Base-by-base conservation (phyloP, 768 basidiomycete species). In the Suillus weaverae region DNA sequence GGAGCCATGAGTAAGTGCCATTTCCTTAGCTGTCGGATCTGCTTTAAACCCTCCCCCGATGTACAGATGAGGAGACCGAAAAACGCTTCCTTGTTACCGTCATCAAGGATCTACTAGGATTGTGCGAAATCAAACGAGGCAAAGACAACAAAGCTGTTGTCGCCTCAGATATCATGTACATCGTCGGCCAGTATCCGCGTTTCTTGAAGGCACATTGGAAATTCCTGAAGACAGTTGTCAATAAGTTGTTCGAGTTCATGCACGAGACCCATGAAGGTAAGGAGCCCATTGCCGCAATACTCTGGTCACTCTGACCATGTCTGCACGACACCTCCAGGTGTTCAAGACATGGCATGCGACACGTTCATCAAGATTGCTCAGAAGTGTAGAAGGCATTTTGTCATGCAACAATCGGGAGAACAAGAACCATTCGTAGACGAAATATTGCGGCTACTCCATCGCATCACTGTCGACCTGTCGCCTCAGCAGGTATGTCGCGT, bases 191-290 rank as follows among this genome's bases (percentile, higher is more conserved):
- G 80, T 99, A 99, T 74, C 97, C 97, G 53, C 89, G 97, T 41
- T 99, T 99, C 88, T 87, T 99, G 73, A 99, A 98, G 77, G 97
- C 97, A 20, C 97, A 99, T 76, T 99, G 97, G 97, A 99, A 99
- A 80, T 99, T 99, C 86, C 81, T 99, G 74, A 99, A 99, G 84
- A 99, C 97, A 2, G 97, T 99, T 62, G 97, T 99, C 67, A 99
- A 99, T 81, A 99, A 99, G 78, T 83, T 99, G 8, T 99, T 99
- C 78, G 97, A 99, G 76, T 99, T 99, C 77, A 99, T 99, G 95
- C 97, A 99, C 77, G 97, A 99, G 80, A 97, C 95, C 0, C 97
- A 99, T 73, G 97, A 99, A 82, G 95, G 94, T 90, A 41, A 41
- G 18, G 3, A 33, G 38, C 38, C 8, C 35, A 22, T 11, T 43